Conservation (phyloP, 2,329 filamentous ascomycete genomes). For the Colletotrichum destructivum region DNA sequence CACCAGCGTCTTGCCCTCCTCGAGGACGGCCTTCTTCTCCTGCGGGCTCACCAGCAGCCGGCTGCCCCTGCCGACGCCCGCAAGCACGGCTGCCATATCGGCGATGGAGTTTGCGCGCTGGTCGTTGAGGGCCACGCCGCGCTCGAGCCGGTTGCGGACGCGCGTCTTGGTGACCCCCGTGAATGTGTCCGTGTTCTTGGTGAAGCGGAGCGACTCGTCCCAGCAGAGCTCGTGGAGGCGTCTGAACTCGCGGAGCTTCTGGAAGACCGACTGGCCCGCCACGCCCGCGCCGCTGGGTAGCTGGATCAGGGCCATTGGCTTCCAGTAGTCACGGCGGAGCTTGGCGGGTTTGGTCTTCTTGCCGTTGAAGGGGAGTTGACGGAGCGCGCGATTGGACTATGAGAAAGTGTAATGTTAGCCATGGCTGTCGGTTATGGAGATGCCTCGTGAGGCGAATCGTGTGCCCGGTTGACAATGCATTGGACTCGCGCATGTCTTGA, state of each 20-base stretch:
- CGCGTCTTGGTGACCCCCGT: conserved; percentile 50
- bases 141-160: conserved; percentile 57
- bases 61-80: conserved; percentile 67
- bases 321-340: conserved; percentile 79
- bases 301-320: conserved; percentile 71
- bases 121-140: conserved; percentile 69
- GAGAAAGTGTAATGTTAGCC: conserved; percentile 10
- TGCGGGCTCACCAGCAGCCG: conserved; percentile 53
- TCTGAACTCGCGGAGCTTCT: conserved; percentile 76
- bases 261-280: conserved; percentile 72
- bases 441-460: background rate
- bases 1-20: conserved; percentile 23
- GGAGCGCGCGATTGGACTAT: conserved; percentile 63
- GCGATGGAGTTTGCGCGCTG: conserved; percentile 75
- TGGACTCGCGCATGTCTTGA: background rate
- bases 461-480: background rate
- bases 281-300: conserved; percentile 67
- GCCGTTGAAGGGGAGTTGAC: conserved; percentile 76
- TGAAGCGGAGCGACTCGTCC: conserved; percentile 59
- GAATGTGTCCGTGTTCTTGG: background rate
- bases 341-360: conserved; percentile 76
- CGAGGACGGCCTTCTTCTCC: conserved; percentile 33
- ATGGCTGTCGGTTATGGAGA: background rate
- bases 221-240: conserved; percentile 75
- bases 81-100: conserved; percentile 73